These are phyloP conservation scores for Chenopodium berlandieri DNA, from an alignment of 148 eudicot species.

Conservation along the genomic window DNA sequence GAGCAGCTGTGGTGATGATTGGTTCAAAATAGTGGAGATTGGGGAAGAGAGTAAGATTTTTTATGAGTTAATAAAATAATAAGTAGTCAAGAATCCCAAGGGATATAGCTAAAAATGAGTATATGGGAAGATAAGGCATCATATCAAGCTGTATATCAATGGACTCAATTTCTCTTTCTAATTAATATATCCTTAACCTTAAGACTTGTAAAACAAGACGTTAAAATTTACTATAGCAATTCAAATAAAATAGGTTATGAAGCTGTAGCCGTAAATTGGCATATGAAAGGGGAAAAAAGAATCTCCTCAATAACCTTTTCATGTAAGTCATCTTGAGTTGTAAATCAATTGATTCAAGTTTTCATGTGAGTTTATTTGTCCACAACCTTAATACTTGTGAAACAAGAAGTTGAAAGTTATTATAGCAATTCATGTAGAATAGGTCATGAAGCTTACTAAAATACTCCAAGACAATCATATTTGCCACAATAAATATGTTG, in stretches of 20 bases:
- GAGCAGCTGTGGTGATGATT: not conserved
- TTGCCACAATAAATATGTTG: too few species aligned
- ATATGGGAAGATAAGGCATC: not conserved
- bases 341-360: not conserved
- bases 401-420: too few species aligned
- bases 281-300: too few species aligned
- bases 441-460: not conserved
- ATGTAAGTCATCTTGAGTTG: too few species aligned
- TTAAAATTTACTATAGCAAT: too few species aligned
- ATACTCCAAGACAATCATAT: not conserved
- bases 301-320: too few species aligned
- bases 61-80: not conserved
- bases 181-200: too few species aligned
- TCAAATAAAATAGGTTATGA: too few species aligned
- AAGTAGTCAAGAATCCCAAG: not conserved
- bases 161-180: not conserved
- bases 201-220: too few species aligned
- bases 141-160: not conserved
- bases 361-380: not conserved
- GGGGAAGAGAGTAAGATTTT: not conserved
- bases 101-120: not conserved
- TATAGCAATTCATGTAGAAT: not conserved
- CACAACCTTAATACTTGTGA: too few species aligned
- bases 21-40: not conserved
- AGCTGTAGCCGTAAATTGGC: too few species aligned